phyloP scores from a whole-genome alignment of 208 protist species.

The Naegleria gruberi region DNA sequence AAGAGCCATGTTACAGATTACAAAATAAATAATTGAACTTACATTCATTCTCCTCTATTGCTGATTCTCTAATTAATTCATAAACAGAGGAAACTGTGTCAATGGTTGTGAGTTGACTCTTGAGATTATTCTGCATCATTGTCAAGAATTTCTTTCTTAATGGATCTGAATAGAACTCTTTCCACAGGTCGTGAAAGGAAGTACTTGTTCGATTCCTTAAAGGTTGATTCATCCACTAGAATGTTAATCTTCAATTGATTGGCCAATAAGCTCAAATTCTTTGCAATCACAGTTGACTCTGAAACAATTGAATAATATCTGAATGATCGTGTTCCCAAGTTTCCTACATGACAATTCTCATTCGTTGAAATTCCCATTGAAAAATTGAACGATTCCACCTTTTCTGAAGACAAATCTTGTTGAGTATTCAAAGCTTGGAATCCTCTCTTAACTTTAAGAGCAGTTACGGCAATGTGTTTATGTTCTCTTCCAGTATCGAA shows the following conservation, averaged over 20 bases:
- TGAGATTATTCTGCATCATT: too few species aligned
- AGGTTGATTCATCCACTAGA: neutral
- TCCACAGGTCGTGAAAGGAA: neutral
- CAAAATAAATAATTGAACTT: too few species aligned
- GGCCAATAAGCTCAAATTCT: neutral
- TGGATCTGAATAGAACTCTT: neutral
- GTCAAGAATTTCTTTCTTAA: neutral
- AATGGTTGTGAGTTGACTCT: neutral
- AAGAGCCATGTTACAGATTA: too few species aligned
- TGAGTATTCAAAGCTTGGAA: neutral
- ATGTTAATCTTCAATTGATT: neutral
- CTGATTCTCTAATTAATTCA: neutral
- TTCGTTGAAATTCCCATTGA: neutral
- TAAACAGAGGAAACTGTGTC: neutral
- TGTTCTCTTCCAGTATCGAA: neutral
- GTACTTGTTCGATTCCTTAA: neutral
- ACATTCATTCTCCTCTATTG: neutral
- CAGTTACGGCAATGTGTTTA: neutral
- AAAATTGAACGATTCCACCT: neutral
- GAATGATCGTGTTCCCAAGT: neutral
- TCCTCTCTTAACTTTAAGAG: neutral
- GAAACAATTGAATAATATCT: neutral
- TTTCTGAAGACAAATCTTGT: neutral
- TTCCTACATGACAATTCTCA: neutral
- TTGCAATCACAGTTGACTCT: neutral